Conservation (phyloP, 2,329 filamentous ascomycete genomes). For the Stachybotrys chartarum region DNA sequence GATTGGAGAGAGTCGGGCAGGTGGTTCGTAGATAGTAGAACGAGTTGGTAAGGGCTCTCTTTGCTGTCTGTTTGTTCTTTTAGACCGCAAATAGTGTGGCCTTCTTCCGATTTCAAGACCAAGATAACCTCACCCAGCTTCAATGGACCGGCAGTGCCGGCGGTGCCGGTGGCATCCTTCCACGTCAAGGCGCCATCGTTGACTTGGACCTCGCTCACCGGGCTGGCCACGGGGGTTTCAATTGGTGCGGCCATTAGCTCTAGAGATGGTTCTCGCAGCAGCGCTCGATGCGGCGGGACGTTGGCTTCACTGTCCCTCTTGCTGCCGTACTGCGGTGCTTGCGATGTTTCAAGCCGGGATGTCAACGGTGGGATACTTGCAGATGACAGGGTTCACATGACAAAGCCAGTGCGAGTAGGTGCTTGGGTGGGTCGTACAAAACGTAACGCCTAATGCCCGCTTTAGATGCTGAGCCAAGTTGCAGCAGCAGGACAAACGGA, state of each 20-base stretch:
- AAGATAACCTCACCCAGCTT: constrained; percentile 21
- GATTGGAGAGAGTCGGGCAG: constrained; percentile 30
- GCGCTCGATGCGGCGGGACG: background rate
- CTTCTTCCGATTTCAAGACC: constrained; percentile 8
- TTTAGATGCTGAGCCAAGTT: too few relatives aligned
- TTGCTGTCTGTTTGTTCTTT: constrained; percentile 21
- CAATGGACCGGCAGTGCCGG: constrained; percentile 4
- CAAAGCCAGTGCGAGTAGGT: too few relatives aligned
- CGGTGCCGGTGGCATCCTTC: constrained; percentile 9
- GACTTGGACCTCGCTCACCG: constrained; percentile 13
- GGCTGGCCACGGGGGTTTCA: constrained; percentile 2
- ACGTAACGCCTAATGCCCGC: too few relatives aligned
- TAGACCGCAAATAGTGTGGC: constrained; percentile 29
- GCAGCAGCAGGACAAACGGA: too few relatives aligned
- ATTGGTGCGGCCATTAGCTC: background rate
- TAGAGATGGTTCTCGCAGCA: background rate
- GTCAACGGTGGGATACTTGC: too few relatives aligned
- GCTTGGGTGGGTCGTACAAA: too few relatives aligned
- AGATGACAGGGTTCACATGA: too few relatives aligned
- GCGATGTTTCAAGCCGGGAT: too few relatives aligned
- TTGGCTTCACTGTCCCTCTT: too few relatives aligned
- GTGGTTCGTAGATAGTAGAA: constrained; percentile 19
- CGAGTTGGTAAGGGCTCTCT: constrained; percentile 17
- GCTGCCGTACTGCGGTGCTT: too few relatives aligned
- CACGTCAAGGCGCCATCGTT: constrained; percentile 18